A percentile compares a stretch with the other conserved stretches of the same genome.
These are phyloP conservation scores for Hygrocybe coccinea DNA, from an alignment of 768 basidiomycete species.

Conservation along the genomic window DNA sequence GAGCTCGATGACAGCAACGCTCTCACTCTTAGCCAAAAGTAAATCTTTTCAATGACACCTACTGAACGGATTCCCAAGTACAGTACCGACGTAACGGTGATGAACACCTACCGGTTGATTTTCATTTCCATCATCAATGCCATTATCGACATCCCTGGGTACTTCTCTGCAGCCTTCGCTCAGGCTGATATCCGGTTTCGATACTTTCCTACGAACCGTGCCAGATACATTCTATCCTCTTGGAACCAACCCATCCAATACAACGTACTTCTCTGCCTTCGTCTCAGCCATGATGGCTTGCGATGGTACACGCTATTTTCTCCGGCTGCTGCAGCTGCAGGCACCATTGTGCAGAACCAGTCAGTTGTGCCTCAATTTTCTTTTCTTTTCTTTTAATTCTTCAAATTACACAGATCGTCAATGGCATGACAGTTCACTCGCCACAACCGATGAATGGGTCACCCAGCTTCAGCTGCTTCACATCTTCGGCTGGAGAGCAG, in stretches of 20 bases:
- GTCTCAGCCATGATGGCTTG: too few relatives aligned
- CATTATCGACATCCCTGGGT: conserved; percentile 42
- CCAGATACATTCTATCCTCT: background rate
- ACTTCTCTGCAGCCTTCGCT: conserved; percentile 26
- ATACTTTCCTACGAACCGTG: conserved; percentile 11
- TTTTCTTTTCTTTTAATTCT: too few relatives aligned
- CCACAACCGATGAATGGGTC: too few relatives aligned
- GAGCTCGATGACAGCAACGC: conserved; percentile 25
- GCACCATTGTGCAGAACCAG: conserved; percentile 9
- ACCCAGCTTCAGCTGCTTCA: conserved; percentile 36
- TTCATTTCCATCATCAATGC: conserved; percentile 40
- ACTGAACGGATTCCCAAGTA: conserved; percentile 20
- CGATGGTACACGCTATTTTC: too few relatives aligned
- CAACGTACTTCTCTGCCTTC: too few relatives aligned
- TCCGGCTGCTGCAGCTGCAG: too few relatives aligned
- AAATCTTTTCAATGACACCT: background rate
- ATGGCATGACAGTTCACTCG: too few relatives aligned
- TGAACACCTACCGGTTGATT: conserved; percentile 34
- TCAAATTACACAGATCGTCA: too few relatives aligned
- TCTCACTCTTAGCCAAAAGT: conserved; percentile 40
- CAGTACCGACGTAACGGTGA: conserved; percentile 33
- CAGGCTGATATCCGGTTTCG: conserved; percentile 29
- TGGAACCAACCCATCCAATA: too few relatives aligned
- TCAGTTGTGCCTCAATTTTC: too few relatives aligned
- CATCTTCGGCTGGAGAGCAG: too few relatives aligned